These are phyloP conservation scores for Vaccinium corymbosum DNA, from an alignment of 148 eudicot species.

Conservation along the genomic window DNA sequence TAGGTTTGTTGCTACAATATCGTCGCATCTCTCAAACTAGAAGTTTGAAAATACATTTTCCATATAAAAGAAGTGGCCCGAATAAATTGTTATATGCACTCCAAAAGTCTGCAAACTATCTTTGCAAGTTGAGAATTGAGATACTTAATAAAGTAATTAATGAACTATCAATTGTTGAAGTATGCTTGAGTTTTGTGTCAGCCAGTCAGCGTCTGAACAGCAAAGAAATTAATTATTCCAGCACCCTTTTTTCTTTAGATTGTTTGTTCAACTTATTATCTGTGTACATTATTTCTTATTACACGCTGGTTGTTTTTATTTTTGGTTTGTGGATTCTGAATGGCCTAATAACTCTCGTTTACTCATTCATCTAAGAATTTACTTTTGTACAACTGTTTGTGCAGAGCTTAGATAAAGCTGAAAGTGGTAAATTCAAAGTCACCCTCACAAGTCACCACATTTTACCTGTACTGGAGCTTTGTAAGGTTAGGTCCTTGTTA, in stretches of 20 bases:
- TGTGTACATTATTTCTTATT: background rate
- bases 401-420: slow-evolving; percentile 70
- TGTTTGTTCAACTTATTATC: background rate
- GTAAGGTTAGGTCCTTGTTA: slow-evolving; percentile 47
- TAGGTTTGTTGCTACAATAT: background rate
- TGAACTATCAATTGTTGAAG: background rate
- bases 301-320: background rate
- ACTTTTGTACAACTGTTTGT: slow-evolving; percentile 13
- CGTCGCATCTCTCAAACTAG: background rate
- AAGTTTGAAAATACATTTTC: background rate
- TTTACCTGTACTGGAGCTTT: slow-evolving; percentile 73
- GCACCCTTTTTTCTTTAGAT: background rate
- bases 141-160: background rate
- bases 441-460: slow-evolving; percentile 73
- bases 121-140: background rate
- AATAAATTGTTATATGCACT: background rate
- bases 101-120: background rate
- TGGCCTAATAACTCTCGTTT: background rate
- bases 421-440: slow-evolving; percentile 59
- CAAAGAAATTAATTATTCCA: background rate
- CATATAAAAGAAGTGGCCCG: background rate
- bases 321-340: background rate
- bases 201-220: background rate
- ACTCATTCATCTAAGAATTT: background rate
- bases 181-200: background rate